Conservation (phyloP, 345 rosid genomes). For the Arabis hirsuta region DNA sequence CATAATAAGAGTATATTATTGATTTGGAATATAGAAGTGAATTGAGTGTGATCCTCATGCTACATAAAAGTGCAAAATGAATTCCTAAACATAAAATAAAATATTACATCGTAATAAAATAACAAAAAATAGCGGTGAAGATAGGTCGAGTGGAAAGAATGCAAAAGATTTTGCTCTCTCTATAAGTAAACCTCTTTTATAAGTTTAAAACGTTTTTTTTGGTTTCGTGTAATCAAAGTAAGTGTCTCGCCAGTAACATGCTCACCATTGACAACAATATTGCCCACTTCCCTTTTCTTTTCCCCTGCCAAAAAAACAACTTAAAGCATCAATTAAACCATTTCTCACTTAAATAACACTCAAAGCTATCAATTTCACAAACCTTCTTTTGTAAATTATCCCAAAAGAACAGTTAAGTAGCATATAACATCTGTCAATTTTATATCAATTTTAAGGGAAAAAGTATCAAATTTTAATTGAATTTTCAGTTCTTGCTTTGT, state of each 20-base stretch:
- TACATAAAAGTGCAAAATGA: conserved; percentile 30
- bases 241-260: conserved; percentile 37
- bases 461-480: too few species aligned
- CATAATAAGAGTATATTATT: conserved; percentile 19
- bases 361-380: neutral
- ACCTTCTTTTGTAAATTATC: neutral
- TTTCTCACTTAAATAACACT: conserved; percentile 26
- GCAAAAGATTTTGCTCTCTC: conserved; percentile 23
- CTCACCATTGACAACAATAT: conserved; percentile 35
- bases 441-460: too few species aligned
- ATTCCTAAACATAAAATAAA: conserved; percentile 34
- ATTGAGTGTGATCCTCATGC: conserved; percentile 15
- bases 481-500: too few species aligned
- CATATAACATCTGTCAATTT: neutral
- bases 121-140: conserved; percentile 28
- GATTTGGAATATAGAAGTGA: conserved; percentile 17
- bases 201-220: conserved; percentile 14
- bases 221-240: conserved; percentile 40
- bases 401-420: neutral
- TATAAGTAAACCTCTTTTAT: conserved; percentile 4
- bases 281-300: conserved; percentile 28
- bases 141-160: conserved; percentile 24
- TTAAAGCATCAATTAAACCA: neutral
- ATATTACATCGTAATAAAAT: neutral
- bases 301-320: conserved; percentile 34